phyloP scores from a whole-genome alignment of 1,284 basidiomycete genomes.

The Sphaerobolus stellatus region DNA sequence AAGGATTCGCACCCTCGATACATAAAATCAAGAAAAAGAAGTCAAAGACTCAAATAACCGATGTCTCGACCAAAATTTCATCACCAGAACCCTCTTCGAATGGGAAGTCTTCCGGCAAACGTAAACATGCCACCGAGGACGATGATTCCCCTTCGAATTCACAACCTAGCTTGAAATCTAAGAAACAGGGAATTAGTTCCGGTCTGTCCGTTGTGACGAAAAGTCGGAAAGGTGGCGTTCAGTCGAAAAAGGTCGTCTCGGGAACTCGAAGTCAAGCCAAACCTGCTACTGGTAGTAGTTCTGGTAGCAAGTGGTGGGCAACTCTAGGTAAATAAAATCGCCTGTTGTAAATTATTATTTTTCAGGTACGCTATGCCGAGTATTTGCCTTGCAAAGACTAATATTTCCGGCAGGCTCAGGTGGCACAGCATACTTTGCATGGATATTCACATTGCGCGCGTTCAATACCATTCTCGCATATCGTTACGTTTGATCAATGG shows the following conservation, averaged over 20 bases:
- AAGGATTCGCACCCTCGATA: constrained; percentile 36
- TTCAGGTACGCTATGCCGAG: not conserved
- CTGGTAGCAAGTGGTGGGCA: constrained; percentile 7
- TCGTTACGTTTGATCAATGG: too few relatives aligned
- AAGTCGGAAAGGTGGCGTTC: constrained; percentile 14
- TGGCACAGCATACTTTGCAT: too few relatives aligned
- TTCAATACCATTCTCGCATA: too few relatives aligned
- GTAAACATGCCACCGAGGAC: constrained; percentile 13
- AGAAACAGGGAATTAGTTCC: constrained; percentile 55
- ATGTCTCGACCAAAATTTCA: not conserved
- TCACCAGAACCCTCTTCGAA: constrained; percentile 10
- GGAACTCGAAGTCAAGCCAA: not conserved
- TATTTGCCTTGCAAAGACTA: too few relatives aligned
- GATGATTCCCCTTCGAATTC: constrained; percentile 9
- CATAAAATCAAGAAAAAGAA: constrained; percentile 4
- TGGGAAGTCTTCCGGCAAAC: constrained; percentile 25
- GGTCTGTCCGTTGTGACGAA: constrained; percentile 66
- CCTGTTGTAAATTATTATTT: not conserved
- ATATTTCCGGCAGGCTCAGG: too few relatives aligned
- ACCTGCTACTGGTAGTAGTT: not conserved
- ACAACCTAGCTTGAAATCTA: constrained; percentile 18
- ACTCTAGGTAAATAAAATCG: constrained; percentile 1
- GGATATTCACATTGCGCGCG: too few relatives aligned
- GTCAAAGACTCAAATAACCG: constrained; percentile 1
- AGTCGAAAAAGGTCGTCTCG: constrained; percentile 2